phyloP scores from a whole-genome alignment of 2,329 filamentous ascomycete species.

The Apiospora malaysiana region DNA sequence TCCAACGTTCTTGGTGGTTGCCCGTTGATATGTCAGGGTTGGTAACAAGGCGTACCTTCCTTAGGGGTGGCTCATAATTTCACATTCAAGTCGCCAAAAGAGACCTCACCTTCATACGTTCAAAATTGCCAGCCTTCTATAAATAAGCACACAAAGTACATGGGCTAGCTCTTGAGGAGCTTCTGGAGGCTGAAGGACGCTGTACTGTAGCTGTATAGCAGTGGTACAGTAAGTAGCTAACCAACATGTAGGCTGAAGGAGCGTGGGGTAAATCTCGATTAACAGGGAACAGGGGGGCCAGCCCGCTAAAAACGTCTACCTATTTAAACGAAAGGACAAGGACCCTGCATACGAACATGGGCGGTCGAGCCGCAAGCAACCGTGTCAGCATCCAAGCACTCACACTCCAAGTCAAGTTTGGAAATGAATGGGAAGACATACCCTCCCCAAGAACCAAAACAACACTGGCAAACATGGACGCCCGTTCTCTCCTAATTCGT shows the following conservation, averaged over 20 bases:
- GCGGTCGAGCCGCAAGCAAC: slow-evolving; percentile 8
- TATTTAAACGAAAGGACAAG: not conserved
- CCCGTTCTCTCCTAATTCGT: not conserved
- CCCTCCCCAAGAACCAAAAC: not conserved
- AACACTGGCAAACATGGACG: not conserved
- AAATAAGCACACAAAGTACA: too few species aligned
- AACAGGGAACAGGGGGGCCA: not conserved
- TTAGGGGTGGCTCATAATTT: too few species aligned
- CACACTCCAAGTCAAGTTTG: not conserved
- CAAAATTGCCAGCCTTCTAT: too few species aligned
- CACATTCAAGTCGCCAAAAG: too few species aligned
- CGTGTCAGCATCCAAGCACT: slow-evolving; percentile 5
- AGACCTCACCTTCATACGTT: too few species aligned
- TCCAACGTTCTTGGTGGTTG: too few species aligned
- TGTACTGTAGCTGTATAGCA: too few species aligned
- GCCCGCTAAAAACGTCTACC: not conserved
- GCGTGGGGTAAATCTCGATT: slow-evolving; percentile 1
- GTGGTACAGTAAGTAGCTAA: too few species aligned
- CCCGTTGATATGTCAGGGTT: too few species aligned
- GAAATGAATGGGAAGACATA: not conserved
- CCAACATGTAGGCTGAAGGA: not conserved
- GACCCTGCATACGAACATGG: slow-evolving; percentile 1
- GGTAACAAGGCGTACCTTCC: not conserved
- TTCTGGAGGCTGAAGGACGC: too few species aligned
- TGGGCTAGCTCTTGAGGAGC: too few species aligned